Evolutionary conservation across 768 basidiomycete genomes (phyloP).

Genomic region (Mycena sanguinolenta): DNA sequence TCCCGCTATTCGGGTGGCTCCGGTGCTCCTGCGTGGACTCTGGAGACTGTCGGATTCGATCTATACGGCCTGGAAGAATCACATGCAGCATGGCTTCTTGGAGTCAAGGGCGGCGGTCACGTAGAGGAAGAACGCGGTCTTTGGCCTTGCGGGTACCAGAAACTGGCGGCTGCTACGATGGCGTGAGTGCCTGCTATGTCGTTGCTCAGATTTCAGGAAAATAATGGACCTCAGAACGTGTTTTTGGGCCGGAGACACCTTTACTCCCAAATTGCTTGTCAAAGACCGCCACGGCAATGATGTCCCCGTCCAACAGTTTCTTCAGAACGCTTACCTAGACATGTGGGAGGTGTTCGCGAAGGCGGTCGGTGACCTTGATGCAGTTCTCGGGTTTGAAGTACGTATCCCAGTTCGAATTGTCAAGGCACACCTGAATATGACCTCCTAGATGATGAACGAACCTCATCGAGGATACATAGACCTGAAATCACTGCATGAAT

Average conservation of each 20-base stretch:
- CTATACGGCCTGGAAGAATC: slow-evolving; percentile 82
- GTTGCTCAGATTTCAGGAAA: too few species aligned
- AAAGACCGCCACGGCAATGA: slow-evolving; percentile 60
- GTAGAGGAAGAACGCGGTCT: slow-evolving; percentile 83
- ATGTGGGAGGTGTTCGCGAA: slow-evolving; percentile 80
- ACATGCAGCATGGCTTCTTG: slow-evolving; percentile 89
- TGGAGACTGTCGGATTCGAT: slow-evolving; percentile 89
- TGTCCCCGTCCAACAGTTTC: slow-evolving; percentile 81
- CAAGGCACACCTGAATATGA: too few species aligned
- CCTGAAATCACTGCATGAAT: slow-evolving; percentile 83
- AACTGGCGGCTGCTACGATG: slow-evolving; percentile 94
- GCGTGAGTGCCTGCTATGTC: slow-evolving; percentile 63
- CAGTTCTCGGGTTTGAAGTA: slow-evolving; percentile 93
- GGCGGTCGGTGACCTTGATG: slow-evolving; percentile 79
- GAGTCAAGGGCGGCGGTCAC: slow-evolving; percentile 83
- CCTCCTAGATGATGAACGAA: slow-evolving; percentile 87
- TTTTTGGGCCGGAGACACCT: slow-evolving; percentile 94
- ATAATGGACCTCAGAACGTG: slow-evolving; percentile 69
- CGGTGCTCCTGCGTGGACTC: slow-evolving; percentile 97
- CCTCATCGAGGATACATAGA: slow-evolving; percentile 94
- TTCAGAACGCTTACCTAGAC: slow-evolving; percentile 85
- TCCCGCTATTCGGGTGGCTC: slow-evolving; percentile 95
- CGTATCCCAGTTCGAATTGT: slow-evolving; percentile 17
- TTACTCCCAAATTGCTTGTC: slow-evolving; percentile 80
- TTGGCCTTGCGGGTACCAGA: slow-evolving; percentile 96